Evolutionary conservation across 2,329 filamentous ascomycete genomes (phyloP).

Genomic region (Colletotrichum sp.): DNA sequence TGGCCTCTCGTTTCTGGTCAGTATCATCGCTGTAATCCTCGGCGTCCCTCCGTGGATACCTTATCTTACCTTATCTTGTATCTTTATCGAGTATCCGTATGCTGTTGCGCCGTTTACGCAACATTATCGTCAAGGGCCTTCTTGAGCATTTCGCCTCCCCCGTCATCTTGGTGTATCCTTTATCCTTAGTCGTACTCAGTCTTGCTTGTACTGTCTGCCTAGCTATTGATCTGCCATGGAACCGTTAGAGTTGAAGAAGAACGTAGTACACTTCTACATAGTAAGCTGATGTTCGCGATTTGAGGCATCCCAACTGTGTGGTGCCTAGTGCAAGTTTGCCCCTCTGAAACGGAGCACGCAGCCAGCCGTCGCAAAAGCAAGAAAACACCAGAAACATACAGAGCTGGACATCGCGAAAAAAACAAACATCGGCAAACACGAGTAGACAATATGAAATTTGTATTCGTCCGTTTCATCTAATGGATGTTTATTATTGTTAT

Average conservation of each 20-base stretch:
- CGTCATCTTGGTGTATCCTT: background rate
- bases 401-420: background rate
- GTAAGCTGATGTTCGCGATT: background rate
- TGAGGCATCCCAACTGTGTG: background rate
- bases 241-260: background rate
- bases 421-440: background rate
- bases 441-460: background rate
- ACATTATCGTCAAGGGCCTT: background rate
- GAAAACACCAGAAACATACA: background rate
- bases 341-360: background rate
- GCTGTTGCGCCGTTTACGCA: background rate
- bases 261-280: too few relatives aligned
- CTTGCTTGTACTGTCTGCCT: background rate
- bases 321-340: background rate
- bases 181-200: background rate
- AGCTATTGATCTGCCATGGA: background rate
- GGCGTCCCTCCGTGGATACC: background rate
- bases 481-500: background rate
- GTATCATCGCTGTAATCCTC: conserved; percentile 8
- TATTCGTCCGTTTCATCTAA: background rate
- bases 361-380: background rate
- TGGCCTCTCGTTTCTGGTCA: background rate
- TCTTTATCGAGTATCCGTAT: background rate
- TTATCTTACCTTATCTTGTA: background rate
- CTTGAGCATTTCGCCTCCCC: background rate